phyloP scores from a whole-genome alignment of 176 grass and related monocot genomes.

The Raddia distichophylla region DNA sequence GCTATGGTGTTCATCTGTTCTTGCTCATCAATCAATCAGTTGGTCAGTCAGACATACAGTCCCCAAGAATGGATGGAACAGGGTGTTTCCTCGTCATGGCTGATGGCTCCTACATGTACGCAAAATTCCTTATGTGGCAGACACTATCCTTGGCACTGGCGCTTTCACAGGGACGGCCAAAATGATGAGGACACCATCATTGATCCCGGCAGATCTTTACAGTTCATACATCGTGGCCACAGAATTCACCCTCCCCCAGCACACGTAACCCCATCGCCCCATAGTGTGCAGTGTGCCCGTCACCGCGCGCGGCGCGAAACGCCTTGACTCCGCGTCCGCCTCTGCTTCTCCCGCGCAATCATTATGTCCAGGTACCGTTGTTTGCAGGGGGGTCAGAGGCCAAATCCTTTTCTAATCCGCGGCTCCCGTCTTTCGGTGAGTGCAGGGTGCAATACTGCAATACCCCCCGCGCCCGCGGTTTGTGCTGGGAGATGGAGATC shows the following conservation, averaged over 20 bases:
- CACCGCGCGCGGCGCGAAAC: background rate
- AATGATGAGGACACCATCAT: conserved; percentile 26
- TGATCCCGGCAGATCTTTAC: background rate
- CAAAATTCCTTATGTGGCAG: background rate
- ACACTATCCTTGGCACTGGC: conserved; percentile 1
- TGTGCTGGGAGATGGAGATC: conserved; percentile 9
- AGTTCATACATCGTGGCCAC: background rate
- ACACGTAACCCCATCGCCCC: background rate
- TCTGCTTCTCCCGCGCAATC: conserved; percentile 22
- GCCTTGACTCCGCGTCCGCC: background rate
- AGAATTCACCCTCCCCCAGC: background rate
- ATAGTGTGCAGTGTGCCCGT: background rate
- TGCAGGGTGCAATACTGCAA: conserved; percentile 40
- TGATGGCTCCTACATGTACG: background rate
- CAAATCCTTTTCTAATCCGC: background rate
- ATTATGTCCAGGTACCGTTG: conserved; percentile 8
- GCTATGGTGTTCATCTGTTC: background rate
- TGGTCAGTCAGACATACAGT: no score
- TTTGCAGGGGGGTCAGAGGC: background rate
- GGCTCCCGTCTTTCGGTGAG: background rate
- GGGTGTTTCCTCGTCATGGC: background rate
- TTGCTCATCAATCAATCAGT: background rate
- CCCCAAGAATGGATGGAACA: background rate
- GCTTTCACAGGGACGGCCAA: background rate
- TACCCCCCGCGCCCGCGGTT: conserved; percentile 14